A percentile compares a stretch with the other conserved stretches of the same genome.
Evolutionary conservation across 805 yeast genomes (phyloP).

Genomic region (Myxozyma monticola): DNA sequence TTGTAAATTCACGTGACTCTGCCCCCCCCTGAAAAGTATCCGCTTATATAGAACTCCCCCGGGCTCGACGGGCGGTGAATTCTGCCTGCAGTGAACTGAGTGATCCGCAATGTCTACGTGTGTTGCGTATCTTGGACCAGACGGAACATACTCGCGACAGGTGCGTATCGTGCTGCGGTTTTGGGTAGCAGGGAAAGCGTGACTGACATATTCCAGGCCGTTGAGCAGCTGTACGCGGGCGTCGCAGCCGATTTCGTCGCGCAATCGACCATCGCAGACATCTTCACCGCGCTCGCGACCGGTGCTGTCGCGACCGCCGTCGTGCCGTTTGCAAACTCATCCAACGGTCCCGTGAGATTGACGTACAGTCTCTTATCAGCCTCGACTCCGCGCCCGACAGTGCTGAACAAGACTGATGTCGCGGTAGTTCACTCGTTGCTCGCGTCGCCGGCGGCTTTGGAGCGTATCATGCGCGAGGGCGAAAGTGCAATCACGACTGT

Average conservation of each 20-base stretch:
- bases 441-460: constrained; percentile 35
- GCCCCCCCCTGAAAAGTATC: too few relatives aligned
- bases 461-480: constrained; percentile 3
- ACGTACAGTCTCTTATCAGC: constrained; percentile 81
- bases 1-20: too few relatives aligned
- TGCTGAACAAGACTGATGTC: constrained; percentile 80
- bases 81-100: too few relatives aligned
- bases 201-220: constrained; percentile 16
- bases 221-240: constrained; percentile 6
- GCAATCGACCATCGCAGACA: constrained; percentile 44
- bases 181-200: background rate
- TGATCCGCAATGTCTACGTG: too few relatives aligned
- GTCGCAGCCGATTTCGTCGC: constrained; percentile 32
- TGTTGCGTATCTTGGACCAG: constrained; percentile 70
- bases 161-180: constrained; percentile 41
- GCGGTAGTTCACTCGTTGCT: constrained; percentile 76
- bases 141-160: constrained; percentile 91
- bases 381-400: constrained; percentile 48
- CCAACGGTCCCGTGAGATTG: constrained; percentile 89
- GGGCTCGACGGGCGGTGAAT: too few relatives aligned
- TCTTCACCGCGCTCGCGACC: constrained; percentile 56
- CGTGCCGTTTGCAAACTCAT: constrained; percentile 90
- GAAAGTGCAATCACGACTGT: constrained; percentile 51
- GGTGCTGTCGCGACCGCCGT: constrained; percentile 65
- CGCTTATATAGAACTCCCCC: too few relatives aligned